phyloP scores from a whole-genome alignment of 352 stramenopile species.

The Phytophthora meadii region DNA sequence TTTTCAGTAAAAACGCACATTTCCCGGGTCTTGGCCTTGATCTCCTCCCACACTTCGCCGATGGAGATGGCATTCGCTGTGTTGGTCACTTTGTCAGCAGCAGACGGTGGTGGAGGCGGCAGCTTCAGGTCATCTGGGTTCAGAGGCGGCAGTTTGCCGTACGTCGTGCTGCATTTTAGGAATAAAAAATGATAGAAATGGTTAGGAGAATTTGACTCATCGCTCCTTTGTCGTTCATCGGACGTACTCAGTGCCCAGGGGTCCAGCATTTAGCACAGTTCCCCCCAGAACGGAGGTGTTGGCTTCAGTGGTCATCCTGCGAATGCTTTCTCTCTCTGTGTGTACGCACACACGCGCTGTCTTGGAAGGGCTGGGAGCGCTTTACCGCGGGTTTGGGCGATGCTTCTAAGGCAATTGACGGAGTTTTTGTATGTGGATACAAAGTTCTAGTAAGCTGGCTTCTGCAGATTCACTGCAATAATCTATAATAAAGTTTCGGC shows the following conservation, averaged over 20 bases:
- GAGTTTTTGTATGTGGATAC: constrained; percentile 16
- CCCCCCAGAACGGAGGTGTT: constrained; percentile 65
- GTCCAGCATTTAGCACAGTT: constrained; percentile 65
- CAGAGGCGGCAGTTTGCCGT: constrained; percentile 81
- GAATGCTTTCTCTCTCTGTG: constrained; percentile 36
- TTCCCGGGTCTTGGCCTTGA: constrained; percentile 82
- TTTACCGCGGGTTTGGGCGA: constrained; percentile 19
- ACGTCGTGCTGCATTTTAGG: constrained; percentile 51
- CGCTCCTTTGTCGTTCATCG: background rate
- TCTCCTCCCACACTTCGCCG: constrained; percentile 84
- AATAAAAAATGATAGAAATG: background rate
- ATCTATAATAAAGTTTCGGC: too few species aligned
- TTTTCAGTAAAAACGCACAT: constrained; percentile 57
- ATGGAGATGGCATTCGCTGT: constrained; percentile 78
- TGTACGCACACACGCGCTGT: constrained; percentile 33
- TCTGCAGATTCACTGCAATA: background rate
- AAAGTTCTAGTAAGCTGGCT: constrained; percentile 1
- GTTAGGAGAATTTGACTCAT: background rate
- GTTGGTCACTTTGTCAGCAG: constrained; percentile 73
- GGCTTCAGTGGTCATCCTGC: constrained; percentile 43
- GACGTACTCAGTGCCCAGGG: constrained; percentile 65
- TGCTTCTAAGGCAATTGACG: constrained; percentile 19
- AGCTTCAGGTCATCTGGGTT: constrained; percentile 90
- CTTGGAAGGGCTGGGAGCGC: constrained; percentile 6
- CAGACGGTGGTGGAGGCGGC: constrained; percentile 75